Conservation (phyloP, 805 yeast genomes). For the Teunomyces panamensis region DNA sequence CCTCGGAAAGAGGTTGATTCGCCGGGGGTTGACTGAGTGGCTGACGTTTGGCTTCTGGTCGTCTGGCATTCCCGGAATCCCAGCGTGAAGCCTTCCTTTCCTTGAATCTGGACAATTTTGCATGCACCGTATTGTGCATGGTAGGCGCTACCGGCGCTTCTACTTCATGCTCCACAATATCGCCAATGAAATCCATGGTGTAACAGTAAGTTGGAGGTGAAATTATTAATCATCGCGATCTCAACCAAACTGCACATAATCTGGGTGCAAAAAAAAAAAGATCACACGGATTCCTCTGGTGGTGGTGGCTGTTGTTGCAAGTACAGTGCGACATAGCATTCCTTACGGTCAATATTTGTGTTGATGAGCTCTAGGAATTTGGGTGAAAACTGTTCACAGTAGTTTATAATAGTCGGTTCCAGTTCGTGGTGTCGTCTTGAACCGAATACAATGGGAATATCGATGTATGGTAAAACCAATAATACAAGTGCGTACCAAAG, state of each 20-base stretch:
- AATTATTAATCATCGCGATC: slow-evolving; percentile 5
- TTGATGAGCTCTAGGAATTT: slow-evolving; percentile 6
- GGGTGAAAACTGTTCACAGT: slow-evolving; percentile 7
- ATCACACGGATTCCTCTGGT: background rate
- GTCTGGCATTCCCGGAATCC: slow-evolving; percentile 27
- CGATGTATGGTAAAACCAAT: slow-evolving; percentile 20
- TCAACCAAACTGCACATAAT: background rate
- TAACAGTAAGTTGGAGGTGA: background rate
- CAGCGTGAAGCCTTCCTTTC: slow-evolving; percentile 45
- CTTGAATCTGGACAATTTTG: slow-evolving; percentile 25
- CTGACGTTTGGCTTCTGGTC: slow-evolving; percentile 10
- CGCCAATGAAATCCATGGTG: slow-evolving; percentile 66
- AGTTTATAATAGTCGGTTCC: background rate
- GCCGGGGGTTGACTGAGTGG: slow-evolving; percentile 3
- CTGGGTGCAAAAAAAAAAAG: slow-evolving; percentile 1
- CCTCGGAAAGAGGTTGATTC: slow-evolving; percentile 40
- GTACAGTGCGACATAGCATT: slow-evolving; percentile 10
- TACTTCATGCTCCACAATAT: slow-evolving; percentile 63
- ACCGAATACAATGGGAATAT: slow-evolving; percentile 11
- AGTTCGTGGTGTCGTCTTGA: background rate
- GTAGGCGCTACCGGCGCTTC: slow-evolving; percentile 33
- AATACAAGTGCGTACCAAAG: slow-evolving; percentile 10
- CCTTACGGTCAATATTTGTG: slow-evolving; percentile 8
- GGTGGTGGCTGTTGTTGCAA: background rate
- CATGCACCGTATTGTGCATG: slow-evolving; percentile 31